phyloP scores from a whole-genome alignment of 2,329 filamentous ascomycete genomes.

The Chrysosporium keratinophilum region DNA sequence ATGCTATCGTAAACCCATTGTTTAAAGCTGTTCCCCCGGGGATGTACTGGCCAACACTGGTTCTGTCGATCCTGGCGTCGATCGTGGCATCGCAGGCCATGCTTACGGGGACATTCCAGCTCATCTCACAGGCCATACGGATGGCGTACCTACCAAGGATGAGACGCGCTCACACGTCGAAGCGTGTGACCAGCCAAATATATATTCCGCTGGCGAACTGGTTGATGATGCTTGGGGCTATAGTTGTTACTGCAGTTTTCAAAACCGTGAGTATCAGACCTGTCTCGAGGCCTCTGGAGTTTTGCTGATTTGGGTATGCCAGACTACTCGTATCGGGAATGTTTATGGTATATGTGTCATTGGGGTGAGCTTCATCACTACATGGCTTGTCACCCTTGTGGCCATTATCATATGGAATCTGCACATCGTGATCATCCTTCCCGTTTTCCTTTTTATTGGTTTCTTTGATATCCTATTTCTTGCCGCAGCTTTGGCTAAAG shows the following conservation, averaged over 20 bases:
- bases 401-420: slow-evolving; percentile 63
- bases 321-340: slow-evolving; percentile 59
- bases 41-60: slow-evolving; percentile 56
- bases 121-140: slow-evolving; percentile 62
- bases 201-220: slow-evolving; percentile 69
- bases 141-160: slow-evolving; percentile 66
- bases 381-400: slow-evolving; percentile 61
- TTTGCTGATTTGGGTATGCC: slow-evolving; percentile 6
- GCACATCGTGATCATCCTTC: slow-evolving; percentile 48
- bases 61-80: slow-evolving; percentile 59
- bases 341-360: slow-evolving; percentile 74
- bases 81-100: slow-evolving; percentile 70
- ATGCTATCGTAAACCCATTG: slow-evolving; percentile 61
- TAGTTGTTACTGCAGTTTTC: slow-evolving; percentile 65
- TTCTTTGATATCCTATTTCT: slow-evolving; percentile 59
- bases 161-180: slow-evolving; percentile 60
- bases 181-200: slow-evolving; percentile 60
- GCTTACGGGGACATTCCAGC: slow-evolving; percentile 64
- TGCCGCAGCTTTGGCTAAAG: slow-evolving; percentile 59
- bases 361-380: slow-evolving; percentile 68
- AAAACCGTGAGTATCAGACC: slow-evolving; percentile 41
- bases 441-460: slow-evolving; percentile 55
- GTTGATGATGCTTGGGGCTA: slow-evolving; percentile 63
- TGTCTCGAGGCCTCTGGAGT: neutral
- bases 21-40: slow-evolving; percentile 60